These are phyloP conservation scores for Sarocladiaceae sp. DNA, from an alignment of 2,329 filamentous ascomycete species.

Conservation along the genomic window DNA sequence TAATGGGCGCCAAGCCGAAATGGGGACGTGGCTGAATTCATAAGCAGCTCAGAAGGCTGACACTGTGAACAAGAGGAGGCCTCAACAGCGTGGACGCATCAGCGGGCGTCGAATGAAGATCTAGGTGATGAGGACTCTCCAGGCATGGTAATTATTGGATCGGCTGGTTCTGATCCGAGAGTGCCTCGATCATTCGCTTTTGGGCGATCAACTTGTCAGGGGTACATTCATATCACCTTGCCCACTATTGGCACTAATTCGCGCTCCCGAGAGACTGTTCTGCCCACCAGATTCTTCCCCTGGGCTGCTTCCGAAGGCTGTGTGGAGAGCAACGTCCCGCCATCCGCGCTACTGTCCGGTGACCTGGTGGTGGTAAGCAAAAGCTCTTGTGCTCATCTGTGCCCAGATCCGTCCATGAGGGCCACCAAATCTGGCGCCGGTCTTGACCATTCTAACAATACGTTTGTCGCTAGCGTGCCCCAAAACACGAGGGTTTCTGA, in stretches of 20 bases:
- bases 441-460: background rate
- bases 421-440: background rate
- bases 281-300: background rate
- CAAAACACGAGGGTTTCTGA: background rate
- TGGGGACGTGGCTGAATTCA: background rate
- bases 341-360: constrained; percentile 1
- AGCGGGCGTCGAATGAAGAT: no score
- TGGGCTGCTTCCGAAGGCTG: background rate
- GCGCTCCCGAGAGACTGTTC: background rate
- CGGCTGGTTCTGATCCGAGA: no score
- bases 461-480: background rate
- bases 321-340: constrained; percentile 3
- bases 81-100: no score
- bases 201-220: background rate
- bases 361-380: background rate
- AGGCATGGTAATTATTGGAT: background rate
- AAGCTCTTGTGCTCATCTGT: background rate
- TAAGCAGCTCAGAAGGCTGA: no score
- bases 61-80: no score
- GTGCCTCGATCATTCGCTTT: no score
- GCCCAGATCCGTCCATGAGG: background rate
- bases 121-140: background rate
- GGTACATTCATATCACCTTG: background rate
- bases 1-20: background rate
- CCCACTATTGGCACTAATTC: background rate